These are phyloP conservation scores for Magnaporthiopsis poae DNA, from an alignment of 2,329 filamentous ascomycete genomes.

Conservation along the genomic window DNA sequence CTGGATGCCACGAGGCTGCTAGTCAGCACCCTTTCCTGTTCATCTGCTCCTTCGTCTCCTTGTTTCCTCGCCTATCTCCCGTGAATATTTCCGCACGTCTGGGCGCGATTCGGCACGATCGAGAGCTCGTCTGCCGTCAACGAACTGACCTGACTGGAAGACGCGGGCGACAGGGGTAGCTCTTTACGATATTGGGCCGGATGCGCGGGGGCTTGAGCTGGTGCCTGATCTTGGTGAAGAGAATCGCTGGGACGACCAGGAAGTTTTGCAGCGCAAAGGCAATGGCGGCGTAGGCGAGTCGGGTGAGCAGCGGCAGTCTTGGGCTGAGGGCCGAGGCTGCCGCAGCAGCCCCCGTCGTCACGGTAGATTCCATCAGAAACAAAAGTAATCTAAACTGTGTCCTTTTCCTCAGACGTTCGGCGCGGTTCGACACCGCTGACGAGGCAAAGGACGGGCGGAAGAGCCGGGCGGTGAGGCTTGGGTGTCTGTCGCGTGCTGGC, in stretches of 20 bases:
- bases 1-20: conserved; percentile 11
- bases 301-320: not conserved
- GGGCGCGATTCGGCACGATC: not conserved
- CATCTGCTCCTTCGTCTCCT: not conserved
- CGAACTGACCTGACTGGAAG: conserved; percentile 6
- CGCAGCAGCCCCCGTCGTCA: not conserved
- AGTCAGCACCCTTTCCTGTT: not conserved
- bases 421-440: not conserved
- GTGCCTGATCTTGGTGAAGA: not conserved
- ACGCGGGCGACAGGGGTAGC: not conserved
- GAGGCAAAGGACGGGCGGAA: not conserved
- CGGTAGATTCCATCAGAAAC: not conserved
- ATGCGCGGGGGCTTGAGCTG: not conserved
- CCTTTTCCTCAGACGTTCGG: not conserved
- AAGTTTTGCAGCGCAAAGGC: not conserved
- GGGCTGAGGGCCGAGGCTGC: not conserved
- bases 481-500: too few relatives aligned
- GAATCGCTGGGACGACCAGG: not conserved
- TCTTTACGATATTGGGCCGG: conserved; percentile 4
- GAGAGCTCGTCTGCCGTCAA: not conserved
- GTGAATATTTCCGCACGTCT: not conserved
- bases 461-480: not conserved
- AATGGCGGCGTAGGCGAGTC: not conserved
- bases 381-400: not conserved
- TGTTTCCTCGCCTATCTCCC: not conserved